Base-by-base conservation (phyloP, 164 flowering plant genomes). In the Magnolia sinica region DNA sequence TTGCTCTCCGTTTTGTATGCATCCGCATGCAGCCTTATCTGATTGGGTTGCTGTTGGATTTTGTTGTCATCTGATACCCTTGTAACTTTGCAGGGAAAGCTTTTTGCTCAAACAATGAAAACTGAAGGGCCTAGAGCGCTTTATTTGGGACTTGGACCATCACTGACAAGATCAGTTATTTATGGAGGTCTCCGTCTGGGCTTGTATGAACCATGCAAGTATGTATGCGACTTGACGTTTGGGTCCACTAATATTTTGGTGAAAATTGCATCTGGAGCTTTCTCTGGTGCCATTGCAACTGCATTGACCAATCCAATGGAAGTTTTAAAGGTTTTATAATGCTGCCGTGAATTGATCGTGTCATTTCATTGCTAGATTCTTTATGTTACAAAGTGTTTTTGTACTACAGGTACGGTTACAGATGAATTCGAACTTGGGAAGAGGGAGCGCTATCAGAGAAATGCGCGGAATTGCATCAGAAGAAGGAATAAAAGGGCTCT, bases 161-260 rank as follows among this genome's bases (percentile, higher is more conserved):
- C 99, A 79, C 82, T 95, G 82, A 83, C 81, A 37, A 90, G 98
- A 85, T 93, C 97, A 75, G 85, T 91, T 87, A 80, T 89, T 64
- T 93, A 96, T 85, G 99, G 98, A 71, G 96, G 98, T 68, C 93
- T 96, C 37, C 95, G 97, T 73, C 81, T 96, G 76, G 94, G 98
- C 67, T 85, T 96, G 85, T 96, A 96, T 87, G 98, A 93, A 83
- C 99, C 99, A 51, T 87, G 96, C 73, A 95, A 95, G 82, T 78
- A 87, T 87, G 84, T 84, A 18, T 90, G 90, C 77, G 88, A 88
- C 77, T 75, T 79, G 90, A 88, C 91, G 73, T 87, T 92, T 85
- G 97, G 94, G 55, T 91, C 95, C 81, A 82, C 89, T 67, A 93
- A 96, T 85, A 71, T 96, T 74, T 83, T 93, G 58, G 70, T 89